A percentile compares a stretch with the other conserved stretches of the same genome.
Evolutionary conservation across 495 filamentous ascomycete genomes (phyloP).

Genomic region (Schizothecium vesticola): DNA sequence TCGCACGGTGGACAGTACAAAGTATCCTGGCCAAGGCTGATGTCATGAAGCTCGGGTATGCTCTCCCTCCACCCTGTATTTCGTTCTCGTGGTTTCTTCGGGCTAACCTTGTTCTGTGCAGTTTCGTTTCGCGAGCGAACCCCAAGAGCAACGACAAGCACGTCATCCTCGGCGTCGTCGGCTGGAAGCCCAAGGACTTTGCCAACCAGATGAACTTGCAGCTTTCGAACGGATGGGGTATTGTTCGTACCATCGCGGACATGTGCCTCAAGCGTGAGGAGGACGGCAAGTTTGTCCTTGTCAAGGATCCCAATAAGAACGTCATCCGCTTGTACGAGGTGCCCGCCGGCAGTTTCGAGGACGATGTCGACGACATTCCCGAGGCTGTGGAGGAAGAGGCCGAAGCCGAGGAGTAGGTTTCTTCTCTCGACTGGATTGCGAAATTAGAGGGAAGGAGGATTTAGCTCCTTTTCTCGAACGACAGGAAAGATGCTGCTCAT

Average conservation of each 20-base stretch:
- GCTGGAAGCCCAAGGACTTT: conserved; percentile 96
- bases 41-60: conserved; percentile 91
- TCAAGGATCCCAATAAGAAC: conserved; percentile 92
- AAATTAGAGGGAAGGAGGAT: neutral
- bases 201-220: conserved; percentile 97
- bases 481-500: neutral
- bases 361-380: conserved; percentile 38
- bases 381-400: conserved; percentile 25
- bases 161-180: conserved; percentile 89
- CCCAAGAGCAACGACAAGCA: conserved; percentile 85
- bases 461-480: neutral
- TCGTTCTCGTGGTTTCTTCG: conserved; percentile 18
- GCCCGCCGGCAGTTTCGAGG: conserved; percentile 78
- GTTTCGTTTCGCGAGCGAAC: conserved; percentile 89
- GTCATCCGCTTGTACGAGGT: conserved; percentile 90
- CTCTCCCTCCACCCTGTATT: conserved; percentile 10
- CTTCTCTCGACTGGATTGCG: neutral
- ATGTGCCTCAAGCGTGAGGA: conserved; percentile 65
- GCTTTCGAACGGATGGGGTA: conserved; percentile 96
- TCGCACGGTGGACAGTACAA: conserved; percentile 95
- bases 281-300: conserved; percentile 66
- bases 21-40: conserved; percentile 92
- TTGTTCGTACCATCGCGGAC: conserved; percentile 93
- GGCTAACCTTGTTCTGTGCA: conserved; percentile 27
- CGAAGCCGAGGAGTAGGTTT: conserved; percentile 29